phyloP scores from a whole-genome alignment of 2,329 filamentous ascomycete genomes.

The Aspergillus ustus region DNA sequence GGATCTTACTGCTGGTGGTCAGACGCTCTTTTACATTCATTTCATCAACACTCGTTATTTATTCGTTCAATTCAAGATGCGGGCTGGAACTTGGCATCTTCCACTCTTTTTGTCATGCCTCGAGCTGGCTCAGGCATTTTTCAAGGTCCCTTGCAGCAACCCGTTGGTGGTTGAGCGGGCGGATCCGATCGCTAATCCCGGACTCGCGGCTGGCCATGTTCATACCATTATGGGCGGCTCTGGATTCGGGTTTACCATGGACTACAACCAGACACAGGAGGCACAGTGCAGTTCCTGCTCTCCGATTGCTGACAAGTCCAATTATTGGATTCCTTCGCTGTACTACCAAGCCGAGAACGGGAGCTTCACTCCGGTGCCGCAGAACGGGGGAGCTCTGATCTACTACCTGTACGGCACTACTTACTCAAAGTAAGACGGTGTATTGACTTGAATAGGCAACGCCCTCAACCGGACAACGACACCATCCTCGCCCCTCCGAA shows the following conservation, averaged over 20 bases:
- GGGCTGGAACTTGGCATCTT: background rate
- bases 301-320: constrained; percentile 70
- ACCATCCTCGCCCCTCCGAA: constrained; percentile 71
- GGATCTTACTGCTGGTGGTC: background rate
- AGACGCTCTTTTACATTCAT: background rate
- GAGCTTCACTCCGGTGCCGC: constrained; percentile 67
- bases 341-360: constrained; percentile 70
- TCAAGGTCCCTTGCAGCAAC: constrained; percentile 9
- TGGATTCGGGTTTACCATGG: constrained; percentile 66
- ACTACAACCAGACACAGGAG: constrained; percentile 62
- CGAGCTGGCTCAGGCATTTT: constrained; percentile 2
- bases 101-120: background rate
- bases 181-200: constrained; percentile 73
- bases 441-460: constrained; percentile 5
- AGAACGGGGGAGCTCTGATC: constrained; percentile 50
- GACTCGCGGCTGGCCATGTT: constrained; percentile 63
- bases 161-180: constrained; percentile 12
- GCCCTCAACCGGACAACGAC: constrained; percentile 53
- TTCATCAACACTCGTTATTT: background rate
- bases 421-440: background rate
- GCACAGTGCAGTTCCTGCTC: constrained; percentile 74
- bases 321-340: constrained; percentile 77
- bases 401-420: constrained; percentile 70
- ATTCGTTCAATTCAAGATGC: background rate
- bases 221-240: constrained; percentile 74